Conservation (phyloP, 2,329 filamentous ascomycete genomes). For the Microascus cirrosus region DNA sequence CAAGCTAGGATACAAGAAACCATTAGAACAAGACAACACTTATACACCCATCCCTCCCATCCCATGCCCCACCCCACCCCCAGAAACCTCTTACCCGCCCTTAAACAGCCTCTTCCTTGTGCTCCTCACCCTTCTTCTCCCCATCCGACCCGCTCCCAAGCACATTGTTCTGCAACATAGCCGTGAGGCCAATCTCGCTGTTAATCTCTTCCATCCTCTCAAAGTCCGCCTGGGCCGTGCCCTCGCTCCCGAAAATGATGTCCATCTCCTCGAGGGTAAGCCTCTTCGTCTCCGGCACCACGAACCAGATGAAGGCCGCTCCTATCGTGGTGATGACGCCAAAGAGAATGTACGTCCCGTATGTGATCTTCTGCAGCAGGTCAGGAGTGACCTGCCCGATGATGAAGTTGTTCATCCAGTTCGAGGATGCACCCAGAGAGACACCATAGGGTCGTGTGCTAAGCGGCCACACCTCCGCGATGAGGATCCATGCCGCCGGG, state of each 20-base stretch:
- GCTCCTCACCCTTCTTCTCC: conserved; percentile 2
- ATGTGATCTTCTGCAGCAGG: conserved; percentile 52
- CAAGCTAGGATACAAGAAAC: no score
- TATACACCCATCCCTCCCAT: background rate
- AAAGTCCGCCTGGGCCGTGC: conserved; percentile 54
- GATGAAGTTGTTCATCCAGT: conserved; percentile 55
- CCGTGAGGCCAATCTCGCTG: conserved; percentile 51
- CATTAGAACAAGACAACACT: background rate
- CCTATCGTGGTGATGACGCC: conserved; percentile 53
- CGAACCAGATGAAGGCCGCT: conserved; percentile 49
- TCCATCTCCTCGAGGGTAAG: conserved; percentile 55
- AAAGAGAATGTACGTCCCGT: conserved; percentile 64
- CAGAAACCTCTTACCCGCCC: background rate
- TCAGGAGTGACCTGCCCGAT: conserved; percentile 61
- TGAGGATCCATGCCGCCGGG: conserved; percentile 63
- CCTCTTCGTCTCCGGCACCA: conserved; percentile 55
- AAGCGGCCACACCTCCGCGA: conserved; percentile 62
- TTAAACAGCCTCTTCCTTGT: background rate
- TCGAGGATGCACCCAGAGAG: conserved; percentile 53
- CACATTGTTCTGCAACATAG: conserved; percentile 16
- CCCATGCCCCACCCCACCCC: background rate
- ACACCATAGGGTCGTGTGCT: conserved; percentile 61
- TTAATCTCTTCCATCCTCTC: conserved; percentile 67
- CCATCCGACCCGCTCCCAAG: conserved; percentile 1
- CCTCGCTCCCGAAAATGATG: conserved; percentile 7